These are phyloP conservation scores for Gonium pectorale DNA, from an alignment of 139 green algal genomes.

Conservation along the genomic window DNA sequence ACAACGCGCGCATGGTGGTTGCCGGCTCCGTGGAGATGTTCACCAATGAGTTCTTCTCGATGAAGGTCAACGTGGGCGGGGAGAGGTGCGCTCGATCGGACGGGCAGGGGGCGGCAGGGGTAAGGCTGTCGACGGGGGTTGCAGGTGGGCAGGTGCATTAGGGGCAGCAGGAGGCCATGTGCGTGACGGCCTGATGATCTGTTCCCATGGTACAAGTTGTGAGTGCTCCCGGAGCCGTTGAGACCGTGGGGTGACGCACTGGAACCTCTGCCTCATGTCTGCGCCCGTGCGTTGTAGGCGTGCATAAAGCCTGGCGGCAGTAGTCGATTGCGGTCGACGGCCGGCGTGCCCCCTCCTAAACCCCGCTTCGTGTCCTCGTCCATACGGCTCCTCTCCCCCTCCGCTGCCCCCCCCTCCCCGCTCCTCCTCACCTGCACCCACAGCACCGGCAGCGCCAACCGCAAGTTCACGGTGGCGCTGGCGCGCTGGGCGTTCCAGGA, in stretches of 20 bases:
- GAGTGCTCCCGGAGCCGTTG: too few relatives aligned
- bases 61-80: slow-evolving; percentile 43
- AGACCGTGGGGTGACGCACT: too few relatives aligned
- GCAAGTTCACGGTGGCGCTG: slow-evolving; percentile 70
- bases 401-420: neutral
- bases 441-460: slow-evolving; percentile 69
- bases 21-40: slow-evolving; percentile 88
- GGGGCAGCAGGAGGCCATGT: too few relatives aligned
- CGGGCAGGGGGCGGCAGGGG: neutral
- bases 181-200: too few relatives aligned
- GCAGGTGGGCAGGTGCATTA: too few relatives aligned
- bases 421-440: neutral
- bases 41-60: slow-evolving; percentile 71
- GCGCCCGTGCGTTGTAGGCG: too few relatives aligned
- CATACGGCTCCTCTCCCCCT: neutral
- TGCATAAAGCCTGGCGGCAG: too few relatives aligned
- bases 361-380: too few relatives aligned
- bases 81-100: slow-evolving; percentile 20
- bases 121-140: neutral
- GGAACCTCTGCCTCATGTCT: too few relatives aligned
- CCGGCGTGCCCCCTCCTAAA: too few relatives aligned
- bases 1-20: slow-evolving; percentile 89
- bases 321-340: too few relatives aligned
- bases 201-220: too few relatives aligned
- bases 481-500: slow-evolving; percentile 86